Percentiles rank a stretch among this genome's conserved stretches.
phyloP scores from a whole-genome alignment of 2,329 filamentous ascomycete species.

The Aspergillus tamarii region DNA sequence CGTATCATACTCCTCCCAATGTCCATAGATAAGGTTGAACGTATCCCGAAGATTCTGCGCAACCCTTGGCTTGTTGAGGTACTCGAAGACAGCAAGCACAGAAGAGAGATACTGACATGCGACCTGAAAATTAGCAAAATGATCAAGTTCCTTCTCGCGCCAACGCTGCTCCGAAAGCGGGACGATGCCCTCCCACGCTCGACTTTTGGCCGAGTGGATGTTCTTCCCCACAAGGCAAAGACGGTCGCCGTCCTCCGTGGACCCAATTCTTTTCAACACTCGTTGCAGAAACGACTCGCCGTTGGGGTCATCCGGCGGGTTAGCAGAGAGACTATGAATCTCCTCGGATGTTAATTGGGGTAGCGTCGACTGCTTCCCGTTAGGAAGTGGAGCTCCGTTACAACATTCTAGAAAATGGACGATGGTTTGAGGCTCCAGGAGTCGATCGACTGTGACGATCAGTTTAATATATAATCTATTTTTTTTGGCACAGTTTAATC shows the following conservation, averaged over 20 bases:
- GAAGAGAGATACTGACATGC: conserved; percentile 28
- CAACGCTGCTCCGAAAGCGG: conserved; percentile 30
- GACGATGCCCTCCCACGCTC: conserved; percentile 31
- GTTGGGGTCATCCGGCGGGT: conserved; percentile 1
- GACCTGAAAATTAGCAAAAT: conserved; percentile 23
- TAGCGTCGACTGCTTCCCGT: conserved; percentile 19
- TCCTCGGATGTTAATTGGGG: conserved; percentile 16
- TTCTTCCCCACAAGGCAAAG: conserved; percentile 27
- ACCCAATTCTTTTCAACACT: neutral
- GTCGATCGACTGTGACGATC: conserved; percentile 27
- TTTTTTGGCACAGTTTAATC: neutral
- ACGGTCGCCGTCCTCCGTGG: conserved; percentile 4
- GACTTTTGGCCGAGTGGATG: conserved; percentile 27
- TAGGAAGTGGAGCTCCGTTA: conserved; percentile 16
- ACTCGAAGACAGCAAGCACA: conserved; percentile 28
- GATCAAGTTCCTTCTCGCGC: conserved; percentile 25
- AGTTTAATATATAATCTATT: neutral
- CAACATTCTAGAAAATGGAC: conserved; percentile 23
- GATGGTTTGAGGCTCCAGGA: conserved; percentile 31
- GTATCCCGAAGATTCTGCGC: conserved; percentile 23
- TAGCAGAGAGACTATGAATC: neutral
- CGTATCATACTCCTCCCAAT: conserved; percentile 20
- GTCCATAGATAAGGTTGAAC: conserved; percentile 28
- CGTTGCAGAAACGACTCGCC: neutral
- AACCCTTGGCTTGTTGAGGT: conserved; percentile 23